Evolutionary conservation across 2,329 filamentous ascomycete genomes (phyloP), one percentile per base, ranked within the genome.

Genomic region (Ophiostoma pallidulum): DNA sequence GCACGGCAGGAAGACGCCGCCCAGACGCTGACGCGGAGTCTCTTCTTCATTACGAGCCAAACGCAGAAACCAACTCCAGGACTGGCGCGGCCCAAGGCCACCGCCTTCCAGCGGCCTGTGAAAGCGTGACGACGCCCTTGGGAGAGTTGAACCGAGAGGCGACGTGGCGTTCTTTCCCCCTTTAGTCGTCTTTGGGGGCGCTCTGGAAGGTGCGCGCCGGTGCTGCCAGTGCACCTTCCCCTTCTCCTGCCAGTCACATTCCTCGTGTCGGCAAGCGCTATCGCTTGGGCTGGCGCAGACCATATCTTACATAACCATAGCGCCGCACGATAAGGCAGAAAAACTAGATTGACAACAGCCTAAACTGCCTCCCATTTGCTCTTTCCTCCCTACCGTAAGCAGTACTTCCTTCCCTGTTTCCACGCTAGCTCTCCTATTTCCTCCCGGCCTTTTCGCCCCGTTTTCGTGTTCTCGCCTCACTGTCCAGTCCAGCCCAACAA

Each of bases 81-180:
- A n/a, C n/a, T n/a, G n/a, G n/a, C n/a, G n/a, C n/a, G n/a, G n/a
- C n/a, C n/a, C n/a, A n/a, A n/a, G n/a, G n/a, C n/a, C n/a, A n/a
- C n/a, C n/a, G n/a, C n/a, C n/a, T n/a, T n/a, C n/a, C n/a, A n/a
- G n/a, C n/a, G n/a, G n/a, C n/a, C n/a, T n/a, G n/a, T n/a, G 10
- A 28, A 10, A 10, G 24, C 6, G 19, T 16, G 31, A 41, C 22
- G 19, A 28, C 19, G 14, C 22, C 31, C 32, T 41, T 18, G 29
- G 31, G 20, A 41, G 20, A 39, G 12, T 33, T n/a, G 13, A 24
- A 26, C 13, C 9, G 33, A 28, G 20, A 19, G 37, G 36, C 26
- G 40, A 47, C 48, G 48, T 50, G 48, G 39, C 48, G 48, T 45
- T 45, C 28, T 45, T 38, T n/a, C n/a, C n/a, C n/a, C n/a, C n/a